Evolutionary conservation across 2,329 filamentous ascomycete genomes (phyloP), one percentile per base, ranked within the genome.

Genomic region (Aspergillus jensenii): DNA sequence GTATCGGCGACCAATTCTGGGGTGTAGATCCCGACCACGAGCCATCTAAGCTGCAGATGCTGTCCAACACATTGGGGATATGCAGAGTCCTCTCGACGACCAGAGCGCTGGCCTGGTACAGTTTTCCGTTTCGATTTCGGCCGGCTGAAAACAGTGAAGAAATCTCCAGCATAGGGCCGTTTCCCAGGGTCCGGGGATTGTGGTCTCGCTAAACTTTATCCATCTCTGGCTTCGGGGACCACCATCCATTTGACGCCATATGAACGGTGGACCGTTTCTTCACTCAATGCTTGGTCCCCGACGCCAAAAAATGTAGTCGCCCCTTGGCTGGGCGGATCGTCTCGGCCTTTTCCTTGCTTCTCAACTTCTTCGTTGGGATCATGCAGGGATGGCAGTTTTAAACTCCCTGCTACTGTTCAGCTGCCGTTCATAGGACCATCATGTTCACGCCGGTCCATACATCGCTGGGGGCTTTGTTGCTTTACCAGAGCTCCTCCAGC

Each of bases 381-480:
- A 17, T 46, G 33, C 52, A 47, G 23, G 43, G 41, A 54, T 41
- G 52, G 39, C n/a, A 15, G 15, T 12, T 27, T 17, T 43, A 19
- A 39, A 21, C n/a, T n/a, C 14, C 14, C 25, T n/a, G 37, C 25
- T 27, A 46, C 33, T 39, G 17, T 44, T 27, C 23, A 47, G 23
- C 17, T 15, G 11, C 17, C 17, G 5, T 17, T 25, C 27, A 39
- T 48, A 40, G 27, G 27, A 8, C 27, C 27, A 31, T 31, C 27
- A 83, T 84, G 81, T 83, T 84, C 62, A 83, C 81, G 1, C 81
- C 81, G 0, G 54, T 83, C 25, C 76, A 83, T 62, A 82, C 81
- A 14, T 75, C 77, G 6, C 65, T 83, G 11, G 81, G 81, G 17
- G 80, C 81, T 2, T 51, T 83, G 12, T 68, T 84, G 53, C 73